phyloP scores from a whole-genome alignment of 1,139 yeast species.

The Suhomyces chickasaworum region DNA sequence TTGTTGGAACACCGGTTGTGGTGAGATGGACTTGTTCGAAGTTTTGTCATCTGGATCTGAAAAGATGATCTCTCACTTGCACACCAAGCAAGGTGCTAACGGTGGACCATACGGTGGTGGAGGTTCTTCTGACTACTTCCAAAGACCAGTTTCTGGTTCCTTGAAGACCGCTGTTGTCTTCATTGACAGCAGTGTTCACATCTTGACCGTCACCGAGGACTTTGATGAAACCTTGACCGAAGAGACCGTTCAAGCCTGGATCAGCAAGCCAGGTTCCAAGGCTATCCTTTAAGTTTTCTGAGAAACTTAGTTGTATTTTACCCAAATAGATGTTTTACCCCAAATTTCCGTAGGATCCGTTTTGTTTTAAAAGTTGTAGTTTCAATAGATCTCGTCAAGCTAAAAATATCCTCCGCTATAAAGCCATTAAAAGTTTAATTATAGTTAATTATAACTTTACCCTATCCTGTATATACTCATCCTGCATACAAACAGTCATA shows the following conservation, averaged over 20 bases:
- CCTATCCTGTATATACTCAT: too few relatives aligned
- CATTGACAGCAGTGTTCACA: slow-evolving; percentile 50
- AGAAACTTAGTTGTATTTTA: slow-evolving; percentile 3
- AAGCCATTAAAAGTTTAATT: neutral
- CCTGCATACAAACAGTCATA: neutral
- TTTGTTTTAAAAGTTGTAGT: neutral
- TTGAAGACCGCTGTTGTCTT: slow-evolving; percentile 92
- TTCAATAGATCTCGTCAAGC: neutral
- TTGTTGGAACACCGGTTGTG: slow-evolving; percentile 78
- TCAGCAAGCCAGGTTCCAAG: slow-evolving; percentile 50
- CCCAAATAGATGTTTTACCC: slow-evolving; percentile 9
- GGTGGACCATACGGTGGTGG: slow-evolving; percentile 63
- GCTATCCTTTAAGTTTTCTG: slow-evolving; percentile 27
- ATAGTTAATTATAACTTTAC: neutral
- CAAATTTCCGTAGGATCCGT: neutral
- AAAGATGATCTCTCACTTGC: slow-evolving; percentile 79
- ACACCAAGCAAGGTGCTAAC: slow-evolving; percentile 80
- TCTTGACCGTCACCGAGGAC: slow-evolving; percentile 59
- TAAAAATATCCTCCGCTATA: neutral
- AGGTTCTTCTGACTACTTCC: slow-evolving; percentile 84
- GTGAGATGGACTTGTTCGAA: slow-evolving; percentile 82
- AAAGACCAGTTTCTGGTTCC: slow-evolving; percentile 75
- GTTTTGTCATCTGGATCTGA: slow-evolving; percentile 67
- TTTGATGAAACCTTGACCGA: slow-evolving; percentile 58
- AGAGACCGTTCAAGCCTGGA: slow-evolving; percentile 59